A percentile compares a stretch with the other conserved stretches of the same genome.
Evolutionary conservation across 495 filamentous ascomycete species (phyloP).

Genomic region (Tetracladium marchalianum): DNA sequence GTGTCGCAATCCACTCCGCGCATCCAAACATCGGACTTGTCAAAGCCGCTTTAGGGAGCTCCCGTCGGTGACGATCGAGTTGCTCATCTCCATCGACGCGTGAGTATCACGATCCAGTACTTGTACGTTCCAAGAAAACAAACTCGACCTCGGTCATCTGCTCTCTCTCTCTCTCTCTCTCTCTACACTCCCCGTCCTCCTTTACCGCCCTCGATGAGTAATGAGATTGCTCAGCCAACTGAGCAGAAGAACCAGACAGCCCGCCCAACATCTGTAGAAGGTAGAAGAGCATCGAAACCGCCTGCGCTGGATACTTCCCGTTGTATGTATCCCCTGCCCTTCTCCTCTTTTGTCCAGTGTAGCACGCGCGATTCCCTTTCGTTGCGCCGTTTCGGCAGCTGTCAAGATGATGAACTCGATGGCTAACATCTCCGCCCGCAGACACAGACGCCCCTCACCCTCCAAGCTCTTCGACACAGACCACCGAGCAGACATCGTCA

Average conservation of each 20-base stretch:
- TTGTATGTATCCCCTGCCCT: constrained; percentile 14
- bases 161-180: no score
- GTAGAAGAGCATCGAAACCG: constrained; percentile 13
- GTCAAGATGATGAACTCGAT: constrained; percentile 15
- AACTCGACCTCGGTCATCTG: not conserved
- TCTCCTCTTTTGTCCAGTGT: not conserved
- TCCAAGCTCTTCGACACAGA: constrained; percentile 19
- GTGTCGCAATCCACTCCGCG: not conserved
- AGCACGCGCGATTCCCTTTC: not conserved
- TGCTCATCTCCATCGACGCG: constrained; percentile 4
- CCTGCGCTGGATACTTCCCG: constrained; percentile 18
- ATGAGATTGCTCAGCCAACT: constrained; percentile 30
- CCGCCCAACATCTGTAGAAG: constrained; percentile 14
- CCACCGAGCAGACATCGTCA: constrained; percentile 5
- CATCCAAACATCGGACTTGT: constrained; percentile 2
- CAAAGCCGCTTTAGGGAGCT: constrained; percentile 7
- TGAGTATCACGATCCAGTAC: not conserved
- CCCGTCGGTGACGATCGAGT: not conserved
- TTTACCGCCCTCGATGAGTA: constrained; percentile 36
- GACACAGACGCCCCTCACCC: constrained; percentile 18
- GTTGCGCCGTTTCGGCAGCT: constrained; percentile 6
- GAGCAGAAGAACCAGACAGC: constrained; percentile 18
- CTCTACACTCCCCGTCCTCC: not conserved
- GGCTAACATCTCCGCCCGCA: constrained; percentile 8
- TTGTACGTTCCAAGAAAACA: not conserved